Evolutionary conservation across 768 basidiomycete species (phyloP).

Genomic region (Agrocybe chaxingu): DNA sequence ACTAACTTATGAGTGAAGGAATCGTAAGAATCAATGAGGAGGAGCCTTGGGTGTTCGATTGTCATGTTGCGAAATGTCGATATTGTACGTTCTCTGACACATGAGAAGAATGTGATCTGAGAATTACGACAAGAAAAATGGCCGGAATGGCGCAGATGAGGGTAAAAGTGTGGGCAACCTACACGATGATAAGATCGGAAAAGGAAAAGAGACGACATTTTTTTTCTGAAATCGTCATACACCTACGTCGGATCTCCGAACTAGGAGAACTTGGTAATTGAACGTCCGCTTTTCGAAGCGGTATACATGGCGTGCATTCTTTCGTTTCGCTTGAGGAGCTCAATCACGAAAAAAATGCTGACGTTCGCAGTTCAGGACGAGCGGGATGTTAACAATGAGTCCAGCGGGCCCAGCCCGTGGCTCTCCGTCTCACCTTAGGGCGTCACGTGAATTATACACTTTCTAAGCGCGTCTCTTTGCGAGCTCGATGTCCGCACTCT

Average conservation of each 20-base stretch:
- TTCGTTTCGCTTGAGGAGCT: no score
- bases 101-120: conserved; percentile 1
- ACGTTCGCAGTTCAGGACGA: no score
- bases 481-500: no score
- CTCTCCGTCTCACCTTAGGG: no score
- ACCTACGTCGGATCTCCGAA: not conserved
- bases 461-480: no score
- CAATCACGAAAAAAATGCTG: no score
- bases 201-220: conserved; percentile 5
- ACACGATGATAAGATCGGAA: conserved; percentile 5
- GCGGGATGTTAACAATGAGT: no score
- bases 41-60: conserved; percentile 44
- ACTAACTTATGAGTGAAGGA: conserved; percentile 87
- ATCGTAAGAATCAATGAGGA: conserved; percentile 82
- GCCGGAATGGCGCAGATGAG: not conserved
- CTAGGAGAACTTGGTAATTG: no score
- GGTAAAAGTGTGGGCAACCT: not conserved
- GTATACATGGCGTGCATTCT: no score
- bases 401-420: no score
- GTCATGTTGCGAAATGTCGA: conserved; percentile 7
- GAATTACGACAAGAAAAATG: conserved; percentile 1
- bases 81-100: not conserved
- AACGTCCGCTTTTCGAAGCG: no score
- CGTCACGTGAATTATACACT: no score
- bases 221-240: not conserved